phyloP scores from a whole-genome alignment of 495 filamentous ascomycete species.

The Aspergillus saccharolyticus region DNA sequence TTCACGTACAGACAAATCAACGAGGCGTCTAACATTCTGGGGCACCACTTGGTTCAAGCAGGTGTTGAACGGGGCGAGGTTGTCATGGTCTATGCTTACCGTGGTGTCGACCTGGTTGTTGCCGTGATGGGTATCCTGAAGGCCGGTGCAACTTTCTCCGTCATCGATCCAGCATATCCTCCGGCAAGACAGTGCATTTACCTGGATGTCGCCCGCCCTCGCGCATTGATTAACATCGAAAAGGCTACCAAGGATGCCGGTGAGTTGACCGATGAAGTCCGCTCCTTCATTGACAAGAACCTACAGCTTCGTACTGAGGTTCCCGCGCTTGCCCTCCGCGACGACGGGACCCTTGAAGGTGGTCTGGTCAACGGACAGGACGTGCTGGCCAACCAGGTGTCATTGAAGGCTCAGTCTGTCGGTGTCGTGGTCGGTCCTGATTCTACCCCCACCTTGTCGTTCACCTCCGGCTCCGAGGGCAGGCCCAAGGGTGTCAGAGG shows the following conservation, averaged over 20 bases:
- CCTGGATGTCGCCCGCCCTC: constrained; percentile 80
- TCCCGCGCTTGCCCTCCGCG: constrained; percentile 66
- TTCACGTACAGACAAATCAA: constrained; percentile 91
- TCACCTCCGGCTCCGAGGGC: constrained; percentile 85
- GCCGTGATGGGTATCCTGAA: constrained; percentile 54
- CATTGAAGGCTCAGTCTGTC: constrained; percentile 52
- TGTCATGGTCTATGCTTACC: constrained; percentile 87
- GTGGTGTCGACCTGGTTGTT: constrained; percentile 51
- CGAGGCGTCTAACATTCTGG: constrained; percentile 75
- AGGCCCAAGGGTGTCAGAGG: constrained; percentile 83
- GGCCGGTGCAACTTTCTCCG: constrained; percentile 47
- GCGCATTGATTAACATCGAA: constrained; percentile 73
- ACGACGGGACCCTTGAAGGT: constrained; percentile 70
- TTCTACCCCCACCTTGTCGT: constrained; percentile 73
- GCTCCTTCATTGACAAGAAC: constrained; percentile 68
- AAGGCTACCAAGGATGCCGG: constrained; percentile 75
- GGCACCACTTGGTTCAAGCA: constrained; percentile 67
- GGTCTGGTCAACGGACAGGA: constrained; percentile 63
- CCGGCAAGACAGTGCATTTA: constrained; percentile 85
- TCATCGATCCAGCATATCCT: constrained; percentile 87
- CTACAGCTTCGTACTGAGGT: constrained; percentile 70
- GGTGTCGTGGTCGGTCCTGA: constrained; percentile 86
- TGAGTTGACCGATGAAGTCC: constrained; percentile 61
- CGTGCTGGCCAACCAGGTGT: constrained; percentile 51
- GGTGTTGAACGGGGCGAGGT: constrained; percentile 80